These are phyloP conservation scores for Oryza punctata DNA, from an alignment of 176 grass and related monocot species.

Conservation along the genomic window DNA sequence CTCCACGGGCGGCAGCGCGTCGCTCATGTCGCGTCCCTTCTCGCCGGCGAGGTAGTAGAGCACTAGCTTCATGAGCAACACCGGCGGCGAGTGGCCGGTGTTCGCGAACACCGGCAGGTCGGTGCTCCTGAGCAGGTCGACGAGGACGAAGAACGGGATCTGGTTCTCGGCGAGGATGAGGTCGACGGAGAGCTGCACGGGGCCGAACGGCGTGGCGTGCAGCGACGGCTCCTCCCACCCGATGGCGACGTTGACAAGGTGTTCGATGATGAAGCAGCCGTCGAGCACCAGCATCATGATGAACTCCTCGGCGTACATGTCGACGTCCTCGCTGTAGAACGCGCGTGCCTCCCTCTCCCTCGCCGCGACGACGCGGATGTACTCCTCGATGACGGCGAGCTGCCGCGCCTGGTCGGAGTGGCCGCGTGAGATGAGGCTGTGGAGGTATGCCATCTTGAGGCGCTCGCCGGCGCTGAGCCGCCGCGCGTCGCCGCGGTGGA, in stretches of 20 bases:
- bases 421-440: slow-evolving; percentile 58
- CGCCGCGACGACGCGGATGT: slow-evolving; percentile 35
- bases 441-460: slow-evolving; percentile 49
- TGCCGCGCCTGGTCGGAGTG: background rate
- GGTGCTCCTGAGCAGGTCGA: slow-evolving; percentile 25
- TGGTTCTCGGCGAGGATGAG: slow-evolving; percentile 60
- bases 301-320: background rate
- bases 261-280: slow-evolving; percentile 62
- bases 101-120: slow-evolving; percentile 25
- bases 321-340: slow-evolving; percentile 43
- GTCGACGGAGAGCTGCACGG: slow-evolving; percentile 48
- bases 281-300: slow-evolving; percentile 54
- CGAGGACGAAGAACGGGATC: slow-evolving; percentile 51
- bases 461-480: slow-evolving; percentile 15
- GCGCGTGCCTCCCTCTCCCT: slow-evolving; percentile 45
- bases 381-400: slow-evolving; percentile 38
- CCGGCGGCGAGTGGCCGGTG: background rate
- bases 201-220: slow-evolving; percentile 45
- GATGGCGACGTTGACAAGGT: slow-evolving; percentile 38
- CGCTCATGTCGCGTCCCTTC: slow-evolving; percentile 44
- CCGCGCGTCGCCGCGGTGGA: slow-evolving; percentile 19
- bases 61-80: slow-evolving; percentile 37
- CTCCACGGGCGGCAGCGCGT: background rate
- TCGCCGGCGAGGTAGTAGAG: slow-evolving; percentile 46
- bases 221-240: slow-evolving; percentile 33